These are phyloP conservation scores for Hypsizygus marmoreus DNA, from an alignment of 768 basidiomycete genomes.

Conservation along the genomic window DNA sequence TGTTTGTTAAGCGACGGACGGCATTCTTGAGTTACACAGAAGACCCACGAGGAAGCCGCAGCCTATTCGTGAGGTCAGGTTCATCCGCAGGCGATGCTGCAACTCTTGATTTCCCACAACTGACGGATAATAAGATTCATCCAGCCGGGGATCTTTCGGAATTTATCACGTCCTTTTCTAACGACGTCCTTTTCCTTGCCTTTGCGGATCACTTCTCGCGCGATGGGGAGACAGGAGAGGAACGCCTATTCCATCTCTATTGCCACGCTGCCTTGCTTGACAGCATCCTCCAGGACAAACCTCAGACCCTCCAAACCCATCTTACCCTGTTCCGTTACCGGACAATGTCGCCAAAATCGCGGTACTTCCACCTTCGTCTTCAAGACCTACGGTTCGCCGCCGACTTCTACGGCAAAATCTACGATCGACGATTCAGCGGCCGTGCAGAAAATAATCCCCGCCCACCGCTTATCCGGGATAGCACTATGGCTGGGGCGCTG, in stretches of 20 bases:
- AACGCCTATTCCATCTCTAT: conserved; percentile 67
- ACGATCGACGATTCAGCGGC: conserved; percentile 75
- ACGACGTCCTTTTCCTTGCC: conserved; percentile 75
- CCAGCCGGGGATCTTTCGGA: conserved; percentile 76
- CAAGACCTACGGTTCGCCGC: conserved; percentile 75
- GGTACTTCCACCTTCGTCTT: conserved; percentile 65
- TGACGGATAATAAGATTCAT: conserved; percentile 65
- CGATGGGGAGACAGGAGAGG: conserved; percentile 57
- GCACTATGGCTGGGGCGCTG: conserved; percentile 65
- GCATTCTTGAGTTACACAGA: conserved; percentile 93
- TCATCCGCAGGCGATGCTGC: conserved; percentile 84
- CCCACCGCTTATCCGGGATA: conserved; percentile 71
- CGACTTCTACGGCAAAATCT: conserved; percentile 78
- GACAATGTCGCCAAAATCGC: conserved; percentile 54
- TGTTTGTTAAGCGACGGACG: conserved; percentile 90
- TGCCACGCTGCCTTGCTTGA: conserved; percentile 81
- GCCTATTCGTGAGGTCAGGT: conserved; percentile 86
- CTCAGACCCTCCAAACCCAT: conserved; percentile 73
- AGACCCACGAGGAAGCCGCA: conserved; percentile 91
- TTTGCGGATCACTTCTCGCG: conserved; percentile 81
- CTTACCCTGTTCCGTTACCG: conserved; percentile 72
- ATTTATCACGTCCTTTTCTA: conserved; percentile 87
- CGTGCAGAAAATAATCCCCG: conserved; percentile 64
- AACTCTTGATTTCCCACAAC: conserved; percentile 81
- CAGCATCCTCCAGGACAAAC: conserved; percentile 90